A percentile compares a stretch with the other conserved stretches of the same genome.
phyloP scores from a whole-genome alignment of 1,139 yeast species.

The Yamadazyma conglobata region DNA sequence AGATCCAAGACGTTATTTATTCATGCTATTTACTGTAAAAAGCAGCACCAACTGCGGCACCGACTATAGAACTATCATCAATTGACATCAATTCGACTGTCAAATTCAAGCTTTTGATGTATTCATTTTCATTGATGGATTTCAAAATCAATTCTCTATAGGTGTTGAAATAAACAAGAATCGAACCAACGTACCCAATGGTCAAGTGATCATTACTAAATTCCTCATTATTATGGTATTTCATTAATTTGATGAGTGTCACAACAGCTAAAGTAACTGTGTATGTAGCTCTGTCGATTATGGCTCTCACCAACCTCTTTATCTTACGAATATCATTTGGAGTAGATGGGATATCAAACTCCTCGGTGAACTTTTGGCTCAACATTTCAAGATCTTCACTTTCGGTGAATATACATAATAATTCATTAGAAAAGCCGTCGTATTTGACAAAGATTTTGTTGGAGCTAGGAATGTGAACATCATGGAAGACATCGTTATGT shows the following conservation, averaged over 20 bases:
- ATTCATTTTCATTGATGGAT: slow-evolving; percentile 29
- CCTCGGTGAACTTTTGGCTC: slow-evolving; percentile 18
- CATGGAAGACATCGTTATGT: slow-evolving; percentile 27
- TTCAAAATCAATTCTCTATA: slow-evolving; percentile 30
- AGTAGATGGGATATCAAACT: slow-evolving; percentile 23
- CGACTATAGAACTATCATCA: slow-evolving; percentile 43
- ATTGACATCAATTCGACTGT: slow-evolving; percentile 37
- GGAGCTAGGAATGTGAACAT: slow-evolving; percentile 4
- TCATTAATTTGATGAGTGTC: slow-evolving; percentile 33
- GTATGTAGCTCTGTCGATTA: slow-evolving; percentile 39
- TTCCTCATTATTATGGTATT: slow-evolving; percentile 25
- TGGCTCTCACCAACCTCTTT: slow-evolving; percentile 25
- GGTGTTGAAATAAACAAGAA: slow-evolving; percentile 33
- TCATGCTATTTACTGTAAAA: slow-evolving; percentile 15
- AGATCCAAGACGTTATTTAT: too few relatives aligned
- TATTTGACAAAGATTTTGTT: slow-evolving; percentile 19
- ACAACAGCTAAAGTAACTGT: slow-evolving; percentile 37
- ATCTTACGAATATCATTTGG: slow-evolving; percentile 26
- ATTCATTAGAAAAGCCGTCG: slow-evolving; percentile 41
- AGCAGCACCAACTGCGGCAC: slow-evolving; percentile 51
- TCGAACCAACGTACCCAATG: slow-evolving; percentile 47
- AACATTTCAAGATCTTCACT: slow-evolving; percentile 21
- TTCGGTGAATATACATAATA: slow-evolving; percentile 38
- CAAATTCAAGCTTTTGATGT: slow-evolving; percentile 24
- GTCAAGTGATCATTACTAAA: slow-evolving; percentile 20